Base-by-base conservation (phyloP, 768 basidiomycete species). In the Austroboletus festivus region DNA sequence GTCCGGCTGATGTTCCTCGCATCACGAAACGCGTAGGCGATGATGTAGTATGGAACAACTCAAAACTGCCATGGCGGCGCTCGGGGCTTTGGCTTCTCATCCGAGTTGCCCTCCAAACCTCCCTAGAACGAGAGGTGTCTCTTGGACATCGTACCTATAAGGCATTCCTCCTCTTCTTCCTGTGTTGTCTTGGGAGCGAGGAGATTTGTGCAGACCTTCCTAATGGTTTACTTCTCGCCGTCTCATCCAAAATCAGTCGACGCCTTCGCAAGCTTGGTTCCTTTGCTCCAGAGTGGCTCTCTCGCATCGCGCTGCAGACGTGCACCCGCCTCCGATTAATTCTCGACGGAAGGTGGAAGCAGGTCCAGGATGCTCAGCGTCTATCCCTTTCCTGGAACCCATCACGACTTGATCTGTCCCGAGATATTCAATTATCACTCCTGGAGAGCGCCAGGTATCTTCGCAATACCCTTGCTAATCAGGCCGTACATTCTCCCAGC, bases 321-420 rank as follows among this genome's bases (percentile, higher is more conserved):
- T 34, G 33, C 16, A n/a, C 33, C 33, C 46, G 15, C 19, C 59
- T 66, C 9, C 52, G 48, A 28, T 43, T 30, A 3, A 41, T 37
- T 2, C 50, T 76, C 21, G 59, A 70, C 52, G 42, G 35, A 8
- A 61, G 73, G 42, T 77, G 75, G 75, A 38, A 42, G 8, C 30
- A 45, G 22, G 61, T 72, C 10, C 70, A 64, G 44, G 34, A 45
- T 4, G 54, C 54, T 2, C 68, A 71, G 47, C 55, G 56, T 11
- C 11, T 10, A 44, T 65, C 64, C 2, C 57, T 64, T 4, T 15
- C 24, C 18, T 77, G 72, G 71, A 33, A 38, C 8, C 69, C 69
- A 0, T 51, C 54, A 15, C 38, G 50, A 12, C 61, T 68, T 34
- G 47, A 68, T 35, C 31, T 66, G 24, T 20, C 26, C 11, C 26